These are phyloP conservation scores for Pseudocercospora macadamiae DNA, from an alignment of 2,329 filamentous ascomycete genomes.

Conservation along the genomic window DNA sequence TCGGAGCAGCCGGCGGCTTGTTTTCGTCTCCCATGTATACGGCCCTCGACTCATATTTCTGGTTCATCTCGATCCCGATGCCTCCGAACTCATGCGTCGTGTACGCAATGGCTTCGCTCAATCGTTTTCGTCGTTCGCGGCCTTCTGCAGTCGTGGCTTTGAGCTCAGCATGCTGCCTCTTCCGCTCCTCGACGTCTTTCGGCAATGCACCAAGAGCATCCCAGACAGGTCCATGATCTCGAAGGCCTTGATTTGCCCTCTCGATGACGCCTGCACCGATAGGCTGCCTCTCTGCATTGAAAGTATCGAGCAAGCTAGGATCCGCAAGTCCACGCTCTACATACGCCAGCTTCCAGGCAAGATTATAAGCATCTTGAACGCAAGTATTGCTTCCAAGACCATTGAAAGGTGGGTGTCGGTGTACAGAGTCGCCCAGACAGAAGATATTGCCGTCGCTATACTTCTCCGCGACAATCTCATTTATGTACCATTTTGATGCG, in stretches of 20 bases:
- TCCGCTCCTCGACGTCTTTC: slow-evolving; percentile 33
- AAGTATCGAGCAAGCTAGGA: slow-evolving; percentile 33
- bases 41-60: slow-evolving; percentile 54
- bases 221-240: slow-evolving; percentile 50
- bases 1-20: slow-evolving; percentile 26
- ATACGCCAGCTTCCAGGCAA: slow-evolving; percentile 27
- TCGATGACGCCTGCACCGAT: slow-evolving; percentile 53
- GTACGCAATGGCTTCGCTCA: slow-evolving; percentile 35
- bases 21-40: slow-evolving; percentile 36
- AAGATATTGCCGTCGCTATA: slow-evolving; percentile 57
- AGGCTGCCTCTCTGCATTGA: slow-evolving; percentile 39
- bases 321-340: slow-evolving; percentile 29
- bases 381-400: slow-evolving; percentile 52
- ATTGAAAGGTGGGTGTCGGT: slow-evolving; percentile 60
- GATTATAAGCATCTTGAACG: slow-evolving; percentile 24
- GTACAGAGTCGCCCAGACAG: slow-evolving; percentile 61
- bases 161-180: slow-evolving; percentile 34
- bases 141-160: slow-evolving; percentile 32
- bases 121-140: slow-evolving; percentile 43
- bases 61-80: slow-evolving; percentile 63
- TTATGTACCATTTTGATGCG: slow-evolving; percentile 62
- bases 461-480: slow-evolving; percentile 62
- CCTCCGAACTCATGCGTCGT: slow-evolving; percentile 52
- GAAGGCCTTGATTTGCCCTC: slow-evolving; percentile 61
- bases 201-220: slow-evolving; percentile 36